Evolutionary conservation across 2,329 filamentous ascomycete species (phyloP).

Genomic region (Aspergillus felis): DNA sequence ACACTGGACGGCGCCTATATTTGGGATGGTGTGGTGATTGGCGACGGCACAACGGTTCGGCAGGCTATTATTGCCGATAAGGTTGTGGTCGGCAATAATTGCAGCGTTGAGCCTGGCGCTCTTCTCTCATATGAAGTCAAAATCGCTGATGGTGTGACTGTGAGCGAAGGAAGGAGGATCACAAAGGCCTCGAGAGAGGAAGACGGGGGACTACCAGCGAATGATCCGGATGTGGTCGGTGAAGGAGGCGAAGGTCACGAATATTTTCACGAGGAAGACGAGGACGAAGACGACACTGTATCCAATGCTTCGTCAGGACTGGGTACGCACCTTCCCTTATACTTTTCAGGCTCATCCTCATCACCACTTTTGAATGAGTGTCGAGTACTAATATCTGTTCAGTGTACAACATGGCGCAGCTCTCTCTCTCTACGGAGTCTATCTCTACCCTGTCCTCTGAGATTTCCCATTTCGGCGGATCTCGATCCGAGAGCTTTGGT

Average conservation of each 20-base stretch:
- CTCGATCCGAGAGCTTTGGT: slow-evolving; percentile 66
- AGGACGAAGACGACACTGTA: slow-evolving; percentile 62
- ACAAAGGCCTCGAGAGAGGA: slow-evolving; percentile 45
- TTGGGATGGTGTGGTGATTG: slow-evolving; percentile 79
- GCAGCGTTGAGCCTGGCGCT: slow-evolving; percentile 66
- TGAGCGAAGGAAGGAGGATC: slow-evolving; percentile 40
- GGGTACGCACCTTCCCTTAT: slow-evolving; percentile 21
- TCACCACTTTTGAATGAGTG: not conserved
- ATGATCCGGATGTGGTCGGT: slow-evolving; percentile 55
- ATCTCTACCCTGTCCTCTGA: slow-evolving; percentile 63
- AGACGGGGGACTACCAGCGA: slow-evolving; percentile 38
- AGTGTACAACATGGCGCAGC: slow-evolving; percentile 51
- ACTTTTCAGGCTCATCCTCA: not conserved
- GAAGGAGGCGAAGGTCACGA: slow-evolving; percentile 58
- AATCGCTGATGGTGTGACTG: slow-evolving; percentile 58
- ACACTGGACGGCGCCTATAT: slow-evolving; percentile 75
- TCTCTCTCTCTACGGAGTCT: slow-evolving; percentile 48
- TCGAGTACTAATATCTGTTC: slow-evolving; percentile 9
- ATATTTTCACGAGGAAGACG: slow-evolving; percentile 63
- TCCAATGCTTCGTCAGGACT: slow-evolving; percentile 51
- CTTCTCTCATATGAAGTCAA: slow-evolving; percentile 75
- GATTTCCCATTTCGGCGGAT: slow-evolving; percentile 47
- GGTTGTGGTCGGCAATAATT: slow-evolving; percentile 66
- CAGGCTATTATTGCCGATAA: slow-evolving; percentile 73
- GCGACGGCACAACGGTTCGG: slow-evolving; percentile 66